Conservation (phyloP, 371 early-diverging fungal genomes). For the Syncephalis plumigaleata region DNA sequence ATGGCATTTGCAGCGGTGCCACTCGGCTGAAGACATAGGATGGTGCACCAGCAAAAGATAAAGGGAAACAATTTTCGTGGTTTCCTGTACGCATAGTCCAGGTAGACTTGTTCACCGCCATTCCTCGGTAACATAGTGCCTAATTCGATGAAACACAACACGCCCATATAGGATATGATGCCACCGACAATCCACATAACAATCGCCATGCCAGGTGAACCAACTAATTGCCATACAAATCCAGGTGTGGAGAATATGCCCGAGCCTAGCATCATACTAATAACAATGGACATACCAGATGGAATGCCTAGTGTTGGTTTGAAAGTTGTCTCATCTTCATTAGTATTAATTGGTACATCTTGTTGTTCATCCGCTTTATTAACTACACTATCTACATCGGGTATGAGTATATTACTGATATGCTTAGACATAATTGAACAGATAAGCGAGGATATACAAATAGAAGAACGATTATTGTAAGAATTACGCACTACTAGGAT, state of each 20-base stretch:
- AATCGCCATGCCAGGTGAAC: slow-evolving; percentile 21
- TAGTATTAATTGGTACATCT: too few relatives aligned
- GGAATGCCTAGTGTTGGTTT: slow-evolving; percentile 18
- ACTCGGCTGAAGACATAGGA: too few relatives aligned
- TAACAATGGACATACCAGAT: slow-evolving; percentile 20
- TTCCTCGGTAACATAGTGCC: slow-evolving; percentile 34
- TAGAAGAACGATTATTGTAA: too few relatives aligned
- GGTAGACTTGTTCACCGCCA: slow-evolving; percentile 39
- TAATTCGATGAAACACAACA: slow-evolving; percentile 28
- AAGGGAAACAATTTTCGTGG: slow-evolving; percentile 3
- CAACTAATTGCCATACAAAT: slow-evolving; percentile 16
- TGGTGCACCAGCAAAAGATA: slow-evolving; percentile 7
- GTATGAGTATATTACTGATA: too few relatives aligned
- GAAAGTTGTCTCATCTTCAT: too few relatives aligned
- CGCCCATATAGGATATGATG: slow-evolving; percentile 23
- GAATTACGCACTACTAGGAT: too few relatives aligned
- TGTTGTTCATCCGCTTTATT: too few relatives aligned
- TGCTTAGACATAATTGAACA: too few relatives aligned
- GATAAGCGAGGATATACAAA: too few relatives aligned
- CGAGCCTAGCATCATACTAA: slow-evolving; percentile 29
- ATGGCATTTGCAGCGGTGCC: too few relatives aligned
- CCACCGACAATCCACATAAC: slow-evolving; percentile 27
- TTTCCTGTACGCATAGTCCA: slow-evolving; percentile 21
- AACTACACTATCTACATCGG: too few relatives aligned
- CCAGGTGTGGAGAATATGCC: slow-evolving; percentile 35